Evolutionary conservation across 106 monocot species (phyloP), one percentile per base, ranked within the genome.

Genomic region (Xerophyta viscosa): DNA sequence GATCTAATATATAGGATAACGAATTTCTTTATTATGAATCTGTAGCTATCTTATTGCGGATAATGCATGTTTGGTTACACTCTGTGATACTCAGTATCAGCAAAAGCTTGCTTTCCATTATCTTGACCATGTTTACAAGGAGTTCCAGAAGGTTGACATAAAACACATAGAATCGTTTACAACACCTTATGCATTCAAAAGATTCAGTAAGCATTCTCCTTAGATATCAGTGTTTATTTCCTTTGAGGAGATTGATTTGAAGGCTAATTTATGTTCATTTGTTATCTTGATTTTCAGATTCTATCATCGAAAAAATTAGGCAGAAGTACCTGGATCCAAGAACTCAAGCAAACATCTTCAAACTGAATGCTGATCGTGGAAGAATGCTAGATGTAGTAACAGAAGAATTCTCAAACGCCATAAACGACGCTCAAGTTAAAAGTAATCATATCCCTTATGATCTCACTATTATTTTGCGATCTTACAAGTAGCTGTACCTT

Each of bases 41-140:
- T 52, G 0, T 19, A 52, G 52, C 29, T 52, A n/a, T 19, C 18
- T 52, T 8, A 52, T 29, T 4, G 19, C 26, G 14, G 29, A 2
- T 12, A 52, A 29, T 14, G 26, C 15, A 8, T 51, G 51, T 11
- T 51, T 29, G 14, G 14, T 52, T 29, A 52, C 52, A 29, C 52
- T 52, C 26, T 52, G 52, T 30, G 28, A 29, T 52, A 27, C 11
- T 15, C 17, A 13, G n/a, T 52, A 52, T 18, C 52, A 27, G 29
- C 24, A 3, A 52, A 52, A 52, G 19, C 29, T 52, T n/a, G 52
- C 52, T 14, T 52, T 52, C 15, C 28, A 52, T 52, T 52, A 52
- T 52, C 52, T 52, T 28, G 17, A 29, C 0, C 28, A 52, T 27
- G 2, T 28, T n/a, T 29, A 15, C 24, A 29, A 30, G 28, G 52